Evolutionary conservation across 2,329 filamentous ascomycete species (phyloP).

Genomic region (Taxawa tesnikishii): DNA sequence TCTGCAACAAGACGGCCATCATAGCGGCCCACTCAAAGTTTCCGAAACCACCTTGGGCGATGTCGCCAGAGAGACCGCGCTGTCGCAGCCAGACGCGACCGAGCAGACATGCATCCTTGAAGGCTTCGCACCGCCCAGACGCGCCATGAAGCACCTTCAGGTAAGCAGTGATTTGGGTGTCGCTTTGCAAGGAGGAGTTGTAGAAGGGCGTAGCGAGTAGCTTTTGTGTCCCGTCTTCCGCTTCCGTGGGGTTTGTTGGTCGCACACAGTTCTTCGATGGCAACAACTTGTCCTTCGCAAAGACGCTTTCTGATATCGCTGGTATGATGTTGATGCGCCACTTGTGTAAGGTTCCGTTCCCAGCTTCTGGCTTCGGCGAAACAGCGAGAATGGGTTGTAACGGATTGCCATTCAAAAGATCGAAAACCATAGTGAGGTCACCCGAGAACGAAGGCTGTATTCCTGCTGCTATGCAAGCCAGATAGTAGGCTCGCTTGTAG

Average conservation of each 20-base stretch:
- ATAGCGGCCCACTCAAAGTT: slow-evolving; percentile 83
- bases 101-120: slow-evolving; percentile 72
- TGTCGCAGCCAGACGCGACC: slow-evolving; percentile 84
- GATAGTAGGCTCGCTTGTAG: slow-evolving; percentile 84
- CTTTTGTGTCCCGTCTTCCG: slow-evolving; percentile 24
- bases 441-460: slow-evolving; percentile 52
- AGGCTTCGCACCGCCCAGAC: slow-evolving; percentile 57
- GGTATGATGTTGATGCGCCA: slow-evolving; percentile 66
- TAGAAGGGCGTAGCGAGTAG: slow-evolving; percentile 63
- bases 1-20: slow-evolving; percentile 66
- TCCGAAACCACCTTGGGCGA: slow-evolving; percentile 76
- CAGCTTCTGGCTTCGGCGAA: slow-evolving; percentile 20
- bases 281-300: slow-evolving; percentile 58
- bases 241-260: slow-evolving; percentile 31
- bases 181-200: slow-evolving; percentile 72
- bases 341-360: slow-evolving; percentile 13
- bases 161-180: slow-evolving; percentile 61
- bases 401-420: slow-evolving; percentile 17
- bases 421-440: slow-evolving; percentile 32
- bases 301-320: slow-evolving; percentile 55
- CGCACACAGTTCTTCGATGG: slow-evolving; percentile 61
- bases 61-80: slow-evolving; percentile 59
- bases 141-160: slow-evolving; percentile 62
- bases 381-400: slow-evolving; percentile 57
- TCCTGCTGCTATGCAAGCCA: slow-evolving; percentile 66